Evolutionary conservation across 2,329 filamentous ascomycete genomes (phyloP).

Genomic region (Epicoccum nigrum): DNA sequence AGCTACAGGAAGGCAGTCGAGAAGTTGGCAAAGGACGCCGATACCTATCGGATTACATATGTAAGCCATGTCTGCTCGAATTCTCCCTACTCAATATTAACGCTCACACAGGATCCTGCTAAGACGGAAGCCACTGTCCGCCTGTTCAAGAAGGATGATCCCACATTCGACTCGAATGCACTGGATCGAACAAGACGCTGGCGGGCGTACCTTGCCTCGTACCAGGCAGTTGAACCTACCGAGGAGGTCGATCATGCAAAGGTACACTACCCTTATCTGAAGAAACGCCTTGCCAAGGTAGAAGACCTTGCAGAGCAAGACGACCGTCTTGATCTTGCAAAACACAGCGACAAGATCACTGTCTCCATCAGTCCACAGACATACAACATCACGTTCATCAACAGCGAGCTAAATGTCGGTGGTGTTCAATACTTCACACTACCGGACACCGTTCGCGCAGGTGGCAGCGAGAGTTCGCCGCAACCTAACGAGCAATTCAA

Average conservation of each 20-base stretch:
- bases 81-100: constrained; percentile 31
- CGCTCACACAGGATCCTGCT: constrained; percentile 54
- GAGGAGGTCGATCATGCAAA: constrained; percentile 48
- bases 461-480: constrained; percentile 41
- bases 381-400: constrained; percentile 53
- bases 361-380: constrained; percentile 53
- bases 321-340: constrained; percentile 38
- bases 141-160: constrained; percentile 86
- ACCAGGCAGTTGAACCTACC: constrained; percentile 85
- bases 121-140: constrained; percentile 77
- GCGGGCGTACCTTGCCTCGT: constrained; percentile 96
- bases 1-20: constrained; percentile 90
- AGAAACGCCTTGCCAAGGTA: constrained; percentile 46
- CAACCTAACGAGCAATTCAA: constrained; percentile 44
- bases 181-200: constrained; percentile 69
- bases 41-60: constrained; percentile 88
- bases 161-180: constrained; percentile 75
- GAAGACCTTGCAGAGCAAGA: constrained; percentile 42
- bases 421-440: constrained; percentile 52
- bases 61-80: constrained; percentile 64
- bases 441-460: constrained; percentile 41
- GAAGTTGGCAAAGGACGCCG: constrained; percentile 89
- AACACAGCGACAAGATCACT: constrained; percentile 51
- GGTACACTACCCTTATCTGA: constrained; percentile 51
- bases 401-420: constrained; percentile 43